Evolutionary conservation across 1,139 yeast genomes (phyloP).

Genomic region (Blastobotrys proliferans): DNA sequence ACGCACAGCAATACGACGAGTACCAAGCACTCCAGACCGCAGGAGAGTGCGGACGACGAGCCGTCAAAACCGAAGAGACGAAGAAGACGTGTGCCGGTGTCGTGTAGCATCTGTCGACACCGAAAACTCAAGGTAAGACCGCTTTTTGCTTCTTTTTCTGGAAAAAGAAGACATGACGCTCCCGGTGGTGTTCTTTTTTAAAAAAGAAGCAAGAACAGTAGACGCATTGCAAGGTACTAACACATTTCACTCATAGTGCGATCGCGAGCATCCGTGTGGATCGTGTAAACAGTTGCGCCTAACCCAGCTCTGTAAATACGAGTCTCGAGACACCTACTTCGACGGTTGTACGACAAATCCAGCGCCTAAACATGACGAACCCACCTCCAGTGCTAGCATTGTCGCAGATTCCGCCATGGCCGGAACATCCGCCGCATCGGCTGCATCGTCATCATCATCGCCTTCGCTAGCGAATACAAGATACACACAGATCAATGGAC

Average conservation of each 20-base stretch:
- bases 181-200: neutral
- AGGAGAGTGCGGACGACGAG: neutral
- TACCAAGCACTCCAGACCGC: neutral
- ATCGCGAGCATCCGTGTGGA: constrained; percentile 24
- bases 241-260: constrained; percentile 17
- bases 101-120: constrained; percentile 25
- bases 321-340: constrained; percentile 11
- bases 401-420: too few species aligned
- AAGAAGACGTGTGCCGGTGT: constrained; percentile 23
- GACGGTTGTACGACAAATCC: too few species aligned
- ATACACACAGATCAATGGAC: too few species aligned
- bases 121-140: constrained; percentile 23
- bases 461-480: too few species aligned
- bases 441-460: too few species aligned
- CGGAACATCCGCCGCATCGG: too few species aligned
- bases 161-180: neutral
- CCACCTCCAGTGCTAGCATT: too few species aligned
- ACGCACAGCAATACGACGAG: too few species aligned
- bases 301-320: constrained; percentile 20
- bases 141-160: neutral
- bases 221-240: neutral
- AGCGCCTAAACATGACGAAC: too few species aligned
- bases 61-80: constrained; percentile 10
- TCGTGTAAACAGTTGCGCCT: constrained; percentile 22
- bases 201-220: too few species aligned